Evolutionary conservation across 805 yeast species (phyloP), one percentile per base, ranked within the genome.

Genomic region (Peterozyma xylosa): DNA sequence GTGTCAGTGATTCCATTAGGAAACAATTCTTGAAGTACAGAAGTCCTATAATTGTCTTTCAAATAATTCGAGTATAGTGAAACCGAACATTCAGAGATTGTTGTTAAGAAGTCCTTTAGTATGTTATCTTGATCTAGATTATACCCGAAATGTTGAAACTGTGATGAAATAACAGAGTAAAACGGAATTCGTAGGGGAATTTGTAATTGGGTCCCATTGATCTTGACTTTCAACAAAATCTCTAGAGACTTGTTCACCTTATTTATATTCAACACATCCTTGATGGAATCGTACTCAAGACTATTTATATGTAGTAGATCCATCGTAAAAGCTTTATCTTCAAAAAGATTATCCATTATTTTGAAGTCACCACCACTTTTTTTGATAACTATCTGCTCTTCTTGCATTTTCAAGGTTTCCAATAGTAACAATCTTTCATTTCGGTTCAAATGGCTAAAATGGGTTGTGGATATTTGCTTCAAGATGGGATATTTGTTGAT

Each of bases 401-500:
- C 13, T 35, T 15, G 16, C n/a, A 40, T 29, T 37, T 18, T 38
- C 35, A 33, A 30, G n/a, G 18, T 33, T 18, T 41, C 36, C 27
- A 42, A 7, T 9, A 41, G 41, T 16, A 16, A 10, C 16, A 33
- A 21, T 17, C 33, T 35, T 15, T 42, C 43, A 17, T 38, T 38
- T n/a, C 17, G 21, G 11, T 35, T 39, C 36, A 42, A 35, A 18
- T 35, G 40, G n/a, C 34, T 37, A 13, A 42, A 13, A 14, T 30
- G 30, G 33, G 16, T 14, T n/a, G 32, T 30, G 5, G 33, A 29
- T 11, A 18, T 18, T 27, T 17, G 13, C 5, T 45, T 45, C 7
- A 50, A 16, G 16, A 74, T 42, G 57, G 59, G 49, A 57, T 66
- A 35, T 45, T 57, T 14, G 44, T 58, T 54, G 10, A 61, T 51